A percentile compares a stretch with the other conserved stretches of the same genome.
Evolutionary conservation across 2,329 filamentous ascomycete genomes (phyloP).

Genomic region (Colletotrichum cereale): DNA sequence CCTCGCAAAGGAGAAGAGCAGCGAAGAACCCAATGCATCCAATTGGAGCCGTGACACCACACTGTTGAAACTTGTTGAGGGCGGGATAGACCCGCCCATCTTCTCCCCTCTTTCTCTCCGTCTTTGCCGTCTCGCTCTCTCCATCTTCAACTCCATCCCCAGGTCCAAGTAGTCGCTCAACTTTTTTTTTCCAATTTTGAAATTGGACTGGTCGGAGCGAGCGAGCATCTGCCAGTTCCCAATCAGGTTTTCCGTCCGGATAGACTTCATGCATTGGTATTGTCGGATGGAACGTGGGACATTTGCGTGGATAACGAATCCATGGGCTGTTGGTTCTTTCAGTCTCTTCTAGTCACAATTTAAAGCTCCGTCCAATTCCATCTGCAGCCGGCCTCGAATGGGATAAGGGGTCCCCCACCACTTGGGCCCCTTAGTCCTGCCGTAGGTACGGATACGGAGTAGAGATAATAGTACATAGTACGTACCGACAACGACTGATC

Average conservation of each 20-base stretch:
- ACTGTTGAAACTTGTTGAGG: constrained; percentile 39
- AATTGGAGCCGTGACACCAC: constrained; percentile 27
- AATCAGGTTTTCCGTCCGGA: constrained; percentile 16
- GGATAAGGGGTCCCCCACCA: constrained; percentile 32
- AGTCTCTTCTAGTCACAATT: constrained; percentile 14
- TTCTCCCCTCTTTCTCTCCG: background rate
- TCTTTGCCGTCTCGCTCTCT: background rate
- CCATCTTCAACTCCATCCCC: constrained; percentile 14
- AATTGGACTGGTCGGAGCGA: background rate
- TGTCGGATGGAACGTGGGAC: background rate
- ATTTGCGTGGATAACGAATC: background rate
- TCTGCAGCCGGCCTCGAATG: constrained; percentile 8
- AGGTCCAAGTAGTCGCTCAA: background rate
- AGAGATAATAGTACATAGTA: constrained; percentile 8
- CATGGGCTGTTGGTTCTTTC: background rate
- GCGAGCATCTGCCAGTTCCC: constrained; percentile 8
- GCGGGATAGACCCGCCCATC: constrained; percentile 15
- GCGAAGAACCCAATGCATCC: constrained; percentile 17
- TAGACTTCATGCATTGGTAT: constrained; percentile 18
- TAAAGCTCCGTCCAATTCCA: constrained; percentile 35
- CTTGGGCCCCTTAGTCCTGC: constrained; percentile 1
- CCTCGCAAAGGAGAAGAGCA: background rate
- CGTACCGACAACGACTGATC: constrained; percentile 12
- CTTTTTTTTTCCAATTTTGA: constrained; percentile 13
- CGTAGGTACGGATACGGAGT: background rate